Base-by-base conservation (phyloP, 371 early-diverging fungal genomes). In the Massospora cicadina region DNA sequence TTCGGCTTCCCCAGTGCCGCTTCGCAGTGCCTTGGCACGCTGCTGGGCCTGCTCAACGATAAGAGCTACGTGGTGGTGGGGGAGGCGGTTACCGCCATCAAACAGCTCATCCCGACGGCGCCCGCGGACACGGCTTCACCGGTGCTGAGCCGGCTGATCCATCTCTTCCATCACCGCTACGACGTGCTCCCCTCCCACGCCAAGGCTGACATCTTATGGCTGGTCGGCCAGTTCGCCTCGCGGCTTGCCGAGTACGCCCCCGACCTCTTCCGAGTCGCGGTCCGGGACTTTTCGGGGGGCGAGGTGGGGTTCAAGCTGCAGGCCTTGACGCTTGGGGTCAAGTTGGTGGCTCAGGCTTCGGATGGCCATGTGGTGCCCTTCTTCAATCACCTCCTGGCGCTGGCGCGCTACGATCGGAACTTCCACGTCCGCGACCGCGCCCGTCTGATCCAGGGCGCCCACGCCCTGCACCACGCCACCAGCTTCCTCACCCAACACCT, bases 351-450 rank as follows among this genome's bases (percentile, higher is more conserved):
- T 55, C 71, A 73, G 68, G 79, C 79, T 65, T 76, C 79, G 0
- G 67, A 62, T 1, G 71, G 75, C 33, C 60, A 33, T 13, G 79
- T 77, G 1, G 74, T 74, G 28, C 69, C 78, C 1, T 72, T 87
- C 27, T 81, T 86, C 61, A 78, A 83, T 60, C 88, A 93, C 70
- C 71, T 90, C 24, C 78, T 91, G 33, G 80, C 88, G 33, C 74
- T 97, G 64, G 94, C 94, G 0, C 78, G 90, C 31, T 95, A 87
- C 67, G 98, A 97, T 70, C 70, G 79, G 21, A 79, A 83, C 68
- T 93, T 87, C 66, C 91, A 91, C 70, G 85, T 95, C 0, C 81
- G 98, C 32, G 98, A 97, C 68, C 82, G 93, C 23, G 91, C 90
- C 10, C 73, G 98, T 43, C 82, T 89, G 67, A 73, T 94, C 53